A percentile compares a stretch with the other conserved stretches of the same genome.
phyloP scores from a whole-genome alignment of 164 flowering plant species.

The Kingdonia uniflora region DNA sequence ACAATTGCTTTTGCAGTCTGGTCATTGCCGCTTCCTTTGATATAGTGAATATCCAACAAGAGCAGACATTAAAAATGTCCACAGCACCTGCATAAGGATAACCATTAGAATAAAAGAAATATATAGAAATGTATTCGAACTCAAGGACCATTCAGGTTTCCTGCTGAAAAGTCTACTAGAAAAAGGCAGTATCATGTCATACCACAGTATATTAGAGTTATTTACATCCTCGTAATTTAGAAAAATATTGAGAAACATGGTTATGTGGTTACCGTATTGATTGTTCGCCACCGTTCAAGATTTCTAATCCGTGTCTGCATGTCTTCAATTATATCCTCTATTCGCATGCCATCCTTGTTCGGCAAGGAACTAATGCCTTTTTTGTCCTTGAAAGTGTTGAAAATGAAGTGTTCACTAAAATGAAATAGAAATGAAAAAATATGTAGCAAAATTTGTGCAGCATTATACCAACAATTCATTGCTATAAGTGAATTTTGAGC shows the following conservation, averaged over 20 bases:
- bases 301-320: conserved; percentile 73
- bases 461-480: no score
- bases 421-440: no score
- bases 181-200: no score
- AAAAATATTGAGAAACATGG: no score
- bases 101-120: neutral
- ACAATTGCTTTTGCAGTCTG: neutral
- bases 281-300: conserved; percentile 85
- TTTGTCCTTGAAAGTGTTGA: no score
- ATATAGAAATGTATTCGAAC: no score
- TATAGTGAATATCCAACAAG: conserved; percentile 93
- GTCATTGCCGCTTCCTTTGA: conserved; percentile 58
- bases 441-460: no score
- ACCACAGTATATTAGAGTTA: no score
- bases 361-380: conserved; percentile 27
- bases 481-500: no score
- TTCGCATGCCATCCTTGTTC: conserved; percentile 46
- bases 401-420: no score
- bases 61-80: conserved; percentile 97
- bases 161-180: no score
- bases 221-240: neutral
- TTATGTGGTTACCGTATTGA: conserved; percentile 58
- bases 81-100: conserved; percentile 52
- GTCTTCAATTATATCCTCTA: conserved; percentile 71
- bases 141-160: no score